These are phyloP conservation scores for Pleurotus salmoneostramineus DNA, from an alignment of 768 basidiomycete genomes.

Conservation along the genomic window DNA sequence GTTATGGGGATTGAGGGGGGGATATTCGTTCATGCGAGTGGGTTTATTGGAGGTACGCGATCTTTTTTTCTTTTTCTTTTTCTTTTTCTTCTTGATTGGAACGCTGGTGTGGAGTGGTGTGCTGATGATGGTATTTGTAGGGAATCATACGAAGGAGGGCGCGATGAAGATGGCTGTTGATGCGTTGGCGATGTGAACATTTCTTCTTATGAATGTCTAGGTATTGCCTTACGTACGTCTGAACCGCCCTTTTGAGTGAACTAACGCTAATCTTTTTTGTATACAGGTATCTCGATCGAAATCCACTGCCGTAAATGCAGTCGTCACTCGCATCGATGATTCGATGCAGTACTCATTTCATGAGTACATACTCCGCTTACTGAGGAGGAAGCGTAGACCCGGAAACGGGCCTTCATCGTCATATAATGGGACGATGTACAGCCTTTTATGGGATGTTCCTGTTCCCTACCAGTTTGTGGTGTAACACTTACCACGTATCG, in stretches of 20 bases:
- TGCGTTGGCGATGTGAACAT: conserved; percentile 27
- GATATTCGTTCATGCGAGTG: conserved; percentile 92
- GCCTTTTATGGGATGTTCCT: no score
- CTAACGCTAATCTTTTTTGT: no score
- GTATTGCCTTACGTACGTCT: neutral
- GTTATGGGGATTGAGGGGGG: conserved; percentile 75
- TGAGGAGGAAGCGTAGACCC: no score
- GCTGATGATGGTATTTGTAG: conserved; percentile 29
- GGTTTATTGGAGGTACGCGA: conserved; percentile 87
- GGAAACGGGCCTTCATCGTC: no score
- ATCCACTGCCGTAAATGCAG: no score
- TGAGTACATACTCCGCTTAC: no score
- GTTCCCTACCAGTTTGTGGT: no score
- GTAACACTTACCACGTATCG: no score
- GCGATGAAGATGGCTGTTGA: conserved; percentile 74
- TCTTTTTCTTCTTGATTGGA: conserved; percentile 6
- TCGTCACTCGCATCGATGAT: no score
- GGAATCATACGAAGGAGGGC: conserved; percentile 88
- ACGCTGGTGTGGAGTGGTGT: neutral
- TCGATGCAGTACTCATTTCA: no score
- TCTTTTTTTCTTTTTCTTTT: neutral
- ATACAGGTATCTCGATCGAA: no score
- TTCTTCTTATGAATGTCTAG: neutral
- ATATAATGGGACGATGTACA: no score
- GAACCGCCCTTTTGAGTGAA: neutral